phyloP scores from a whole-genome alignment of 805 yeast genomes.

The Saturnispora hagleri region DNA sequence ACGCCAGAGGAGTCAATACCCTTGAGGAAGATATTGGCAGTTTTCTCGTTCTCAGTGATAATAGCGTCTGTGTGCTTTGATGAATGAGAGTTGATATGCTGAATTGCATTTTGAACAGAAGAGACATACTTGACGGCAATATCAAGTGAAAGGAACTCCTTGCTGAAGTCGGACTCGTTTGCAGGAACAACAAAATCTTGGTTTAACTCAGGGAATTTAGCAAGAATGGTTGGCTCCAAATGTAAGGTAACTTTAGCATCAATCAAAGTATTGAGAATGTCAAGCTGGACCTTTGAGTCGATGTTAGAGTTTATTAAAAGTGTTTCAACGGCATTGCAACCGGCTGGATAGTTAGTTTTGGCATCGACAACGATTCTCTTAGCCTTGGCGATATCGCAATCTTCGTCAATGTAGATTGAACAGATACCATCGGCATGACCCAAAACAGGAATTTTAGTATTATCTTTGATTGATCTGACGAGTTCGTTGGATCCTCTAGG shows the following conservation, averaged over 20 bases:
- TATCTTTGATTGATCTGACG: slow-evolving; percentile 75
- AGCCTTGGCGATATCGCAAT: slow-evolving; percentile 74
- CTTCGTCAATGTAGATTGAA: slow-evolving; percentile 71
- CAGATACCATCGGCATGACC: slow-evolving; percentile 99
- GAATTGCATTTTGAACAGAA: slow-evolving; percentile 62
- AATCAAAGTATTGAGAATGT: slow-evolving; percentile 32
- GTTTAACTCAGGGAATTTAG: slow-evolving; percentile 7
- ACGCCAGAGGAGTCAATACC: slow-evolving; percentile 94
- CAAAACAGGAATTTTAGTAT: slow-evolving; percentile 90
- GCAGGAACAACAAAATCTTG: slow-evolving; percentile 28
- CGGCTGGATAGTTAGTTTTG: slow-evolving; percentile 96
- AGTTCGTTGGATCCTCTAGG: slow-evolving; percentile 97
- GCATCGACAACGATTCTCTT: slow-evolving; percentile 69
- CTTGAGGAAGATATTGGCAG: slow-evolving; percentile 69
- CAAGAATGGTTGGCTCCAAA: slow-evolving; percentile 32
- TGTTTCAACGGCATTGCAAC: slow-evolving; percentile 96
- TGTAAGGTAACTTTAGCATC: slow-evolving; percentile 69
- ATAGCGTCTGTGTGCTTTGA: slow-evolving; percentile 96
- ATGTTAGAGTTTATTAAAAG: slow-evolving; percentile 49
- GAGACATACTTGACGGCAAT: slow-evolving; percentile 62
- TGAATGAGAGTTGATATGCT: slow-evolving; percentile 82
- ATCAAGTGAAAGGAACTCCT: slow-evolving; percentile 77
- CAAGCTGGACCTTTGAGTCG: slow-evolving; percentile 17
- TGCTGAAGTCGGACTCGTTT: slow-evolving; percentile 60
- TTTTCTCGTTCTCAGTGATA: slow-evolving; percentile 60